Conservation (phyloP, 169 alveolate genomes). For the Plasmodium berghei region DNA sequence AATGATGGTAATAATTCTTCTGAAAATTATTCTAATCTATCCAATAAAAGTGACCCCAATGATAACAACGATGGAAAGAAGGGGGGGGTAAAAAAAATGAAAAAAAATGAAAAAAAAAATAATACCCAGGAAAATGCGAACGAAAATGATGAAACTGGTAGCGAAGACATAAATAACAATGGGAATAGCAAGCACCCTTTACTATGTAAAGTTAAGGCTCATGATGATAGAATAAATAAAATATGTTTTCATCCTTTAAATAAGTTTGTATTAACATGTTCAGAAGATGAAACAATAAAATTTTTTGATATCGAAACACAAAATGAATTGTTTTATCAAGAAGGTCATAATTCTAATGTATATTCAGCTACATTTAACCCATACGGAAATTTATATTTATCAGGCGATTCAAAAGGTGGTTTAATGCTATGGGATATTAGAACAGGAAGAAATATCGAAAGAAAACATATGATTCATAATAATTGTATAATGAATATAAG, state of each 20-base stretch:
- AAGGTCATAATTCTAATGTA: constrained; percentile 84
- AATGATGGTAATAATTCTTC: neutral
- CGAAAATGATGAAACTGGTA: neutral
- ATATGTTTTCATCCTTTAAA: constrained; percentile 83
- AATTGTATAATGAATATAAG: constrained; percentile 81
- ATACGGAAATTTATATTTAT: constrained; percentile 83
- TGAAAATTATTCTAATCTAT: neutral
- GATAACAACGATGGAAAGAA: neutral
- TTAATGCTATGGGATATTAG: constrained; percentile 83
- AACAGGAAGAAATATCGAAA: constrained; percentile 84
- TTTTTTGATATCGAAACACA: constrained; percentile 80
- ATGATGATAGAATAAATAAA: constrained; percentile 83
- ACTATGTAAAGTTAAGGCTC: constrained; percentile 77
- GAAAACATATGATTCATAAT: constrained; percentile 80
- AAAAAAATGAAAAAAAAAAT: neutral
- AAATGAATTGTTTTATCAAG: constrained; percentile 84
- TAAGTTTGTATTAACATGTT: constrained; percentile 77
- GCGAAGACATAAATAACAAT: constrained; percentile 1
- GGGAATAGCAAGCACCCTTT: constrained; percentile 16
- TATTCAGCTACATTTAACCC: constrained; percentile 82
- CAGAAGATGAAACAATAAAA: constrained; percentile 85
- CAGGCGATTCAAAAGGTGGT: constrained; percentile 86
- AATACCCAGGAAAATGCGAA: neutral
- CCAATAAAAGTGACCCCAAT: neutral
- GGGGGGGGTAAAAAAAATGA: neutral